Base-by-base conservation (phyloP, 106 monocot species). In the Acorus calamus region DNA sequence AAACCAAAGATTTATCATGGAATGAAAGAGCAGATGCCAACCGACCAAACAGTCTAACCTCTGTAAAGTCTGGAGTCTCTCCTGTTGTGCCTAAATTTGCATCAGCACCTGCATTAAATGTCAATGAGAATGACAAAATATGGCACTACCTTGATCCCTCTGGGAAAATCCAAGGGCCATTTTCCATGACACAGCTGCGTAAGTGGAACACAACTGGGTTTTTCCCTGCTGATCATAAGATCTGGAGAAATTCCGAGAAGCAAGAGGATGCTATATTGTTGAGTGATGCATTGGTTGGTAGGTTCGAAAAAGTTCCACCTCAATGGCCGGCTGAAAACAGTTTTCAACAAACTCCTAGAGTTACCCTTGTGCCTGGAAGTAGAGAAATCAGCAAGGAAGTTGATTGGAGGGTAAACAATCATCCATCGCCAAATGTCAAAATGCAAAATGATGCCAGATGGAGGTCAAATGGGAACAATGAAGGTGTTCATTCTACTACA, bases 161-260 rank as follows among this genome's bases (percentile, higher is more conserved):
- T 49, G 68, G 74, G 14, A 75, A 75, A 62, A 56, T 68, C 47
- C 74, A 75, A 62, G 74, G 74, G n/a, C 62, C 74, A 52, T 75
- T 75, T 62, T 75, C 74, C 6, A 75, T 75, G 67, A 61, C 61
- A 9, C 74, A 75, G 48, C 56, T 75, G 55, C 58, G 67, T 10
- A 75, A 75, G 47, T 75, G 74, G 74, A 75, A 62, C 53, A 68
- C 74, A 62, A 75, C 74, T 68, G 74, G 74, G 42, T 75, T 68
- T 42, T 75, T 75, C 46, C 74, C 74, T 42, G 52, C 46, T 28
- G 68, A 66, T 28, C 47, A 68, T 55, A 75, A 48, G 13, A 68
- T 75, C 42, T 75, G 74, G 74, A 75, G 53, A 43, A 44, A 53
- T 10, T 68, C 74, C 48, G 74, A 75, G 11, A 75, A 62, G 50